These are phyloP conservation scores for Pythium scleroteichum DNA, from an alignment of 352 stramenopile species.

Conservation along the genomic window DNA sequence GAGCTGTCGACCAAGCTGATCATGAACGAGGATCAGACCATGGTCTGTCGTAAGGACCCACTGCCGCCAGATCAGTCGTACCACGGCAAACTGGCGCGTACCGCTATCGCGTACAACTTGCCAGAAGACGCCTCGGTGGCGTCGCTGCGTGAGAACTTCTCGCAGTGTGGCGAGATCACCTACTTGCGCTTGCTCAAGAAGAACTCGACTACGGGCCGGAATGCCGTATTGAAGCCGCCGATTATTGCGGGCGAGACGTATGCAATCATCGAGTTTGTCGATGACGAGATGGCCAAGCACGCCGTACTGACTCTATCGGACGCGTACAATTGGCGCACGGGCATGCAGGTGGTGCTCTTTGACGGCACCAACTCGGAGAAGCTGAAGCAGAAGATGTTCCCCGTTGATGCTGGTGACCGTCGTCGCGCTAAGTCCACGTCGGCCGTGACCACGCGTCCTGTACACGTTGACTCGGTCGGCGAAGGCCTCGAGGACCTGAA, in stretches of 20 bases:
- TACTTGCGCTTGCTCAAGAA: conserved; percentile 89
- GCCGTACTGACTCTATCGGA: conserved; percentile 85
- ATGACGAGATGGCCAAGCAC: conserved; percentile 90
- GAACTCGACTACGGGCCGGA: conserved; percentile 84
- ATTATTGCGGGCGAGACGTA: conserved; percentile 87
- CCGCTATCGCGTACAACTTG: conserved; percentile 87
- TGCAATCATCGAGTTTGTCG: conserved; percentile 88
- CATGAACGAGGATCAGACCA: conserved; percentile 78
- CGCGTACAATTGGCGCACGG: conserved; percentile 86
- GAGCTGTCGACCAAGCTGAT: conserved; percentile 86
- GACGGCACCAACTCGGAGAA: conserved; percentile 88
- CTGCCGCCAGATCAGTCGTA: conserved; percentile 81
- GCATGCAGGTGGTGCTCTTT: conserved; percentile 89
- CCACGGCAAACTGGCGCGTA: conserved; percentile 82
- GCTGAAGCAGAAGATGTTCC: conserved; percentile 90
- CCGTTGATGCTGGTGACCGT: conserved; percentile 71
- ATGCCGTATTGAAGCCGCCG: conserved; percentile 85
- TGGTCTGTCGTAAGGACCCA: conserved; percentile 87
- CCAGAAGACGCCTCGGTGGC: conserved; percentile 84
- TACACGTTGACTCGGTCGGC: conserved; percentile 82
- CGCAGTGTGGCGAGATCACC: conserved; percentile 80
- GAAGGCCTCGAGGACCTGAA: conserved; percentile 84
- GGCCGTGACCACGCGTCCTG: conserved; percentile 53
- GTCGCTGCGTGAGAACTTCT: conserved; percentile 83
- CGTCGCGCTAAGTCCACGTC: conserved; percentile 81